phyloP scores from a whole-genome alignment of 2,329 filamentous ascomycete genomes.

The Botrytis medusae region DNA sequence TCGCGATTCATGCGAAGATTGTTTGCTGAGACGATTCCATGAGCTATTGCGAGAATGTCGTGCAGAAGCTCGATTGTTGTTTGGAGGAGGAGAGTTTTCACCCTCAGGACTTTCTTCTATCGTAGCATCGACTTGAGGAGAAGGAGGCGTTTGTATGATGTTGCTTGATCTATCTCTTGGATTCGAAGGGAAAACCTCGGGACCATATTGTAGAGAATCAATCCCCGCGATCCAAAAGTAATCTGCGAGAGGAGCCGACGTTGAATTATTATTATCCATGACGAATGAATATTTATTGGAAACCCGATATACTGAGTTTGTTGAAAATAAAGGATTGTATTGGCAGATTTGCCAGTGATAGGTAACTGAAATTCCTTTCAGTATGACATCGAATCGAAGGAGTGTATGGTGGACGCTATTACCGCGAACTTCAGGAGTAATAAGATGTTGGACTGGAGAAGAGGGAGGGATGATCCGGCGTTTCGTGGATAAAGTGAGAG shows the following conservation, averaged over 20 bases:
- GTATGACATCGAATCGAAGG: slow-evolving; percentile 20
- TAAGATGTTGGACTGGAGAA: neutral
- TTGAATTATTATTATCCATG: slow-evolving; percentile 50
- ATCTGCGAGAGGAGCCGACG: slow-evolving; percentile 66
- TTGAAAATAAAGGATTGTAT: neutral
- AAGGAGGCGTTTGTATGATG: slow-evolving; percentile 31
- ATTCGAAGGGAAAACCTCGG: slow-evolving; percentile 46
- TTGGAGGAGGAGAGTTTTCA: slow-evolving; percentile 43
- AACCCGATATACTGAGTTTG: neutral
- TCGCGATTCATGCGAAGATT: slow-evolving; percentile 50
- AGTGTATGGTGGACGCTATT: slow-evolving; percentile 14
- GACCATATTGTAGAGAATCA: slow-evolving; percentile 65
- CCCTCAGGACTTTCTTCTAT: slow-evolving; percentile 58
- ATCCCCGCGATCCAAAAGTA: slow-evolving; percentile 76
- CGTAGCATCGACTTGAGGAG: slow-evolving; percentile 52
- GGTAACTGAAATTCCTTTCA: slow-evolving; percentile 20
- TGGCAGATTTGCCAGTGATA: slow-evolving; percentile 18
- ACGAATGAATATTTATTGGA: slow-evolving; percentile 17
- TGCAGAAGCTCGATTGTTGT: slow-evolving; percentile 41
- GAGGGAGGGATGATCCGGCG: slow-evolving; percentile 6
- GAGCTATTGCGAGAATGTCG: slow-evolving; percentile 64
- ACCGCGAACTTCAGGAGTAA: slow-evolving; percentile 17
- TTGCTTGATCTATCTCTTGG: slow-evolving; percentile 25
- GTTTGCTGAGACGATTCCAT: slow-evolving; percentile 57
- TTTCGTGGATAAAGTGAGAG: slow-evolving; percentile 2